Evolutionary conservation across 192 early-diverging fungal species (phyloP), one percentile per base, ranked within the genome.

Genomic region (Rhizoclosmatium globosum): DNA sequence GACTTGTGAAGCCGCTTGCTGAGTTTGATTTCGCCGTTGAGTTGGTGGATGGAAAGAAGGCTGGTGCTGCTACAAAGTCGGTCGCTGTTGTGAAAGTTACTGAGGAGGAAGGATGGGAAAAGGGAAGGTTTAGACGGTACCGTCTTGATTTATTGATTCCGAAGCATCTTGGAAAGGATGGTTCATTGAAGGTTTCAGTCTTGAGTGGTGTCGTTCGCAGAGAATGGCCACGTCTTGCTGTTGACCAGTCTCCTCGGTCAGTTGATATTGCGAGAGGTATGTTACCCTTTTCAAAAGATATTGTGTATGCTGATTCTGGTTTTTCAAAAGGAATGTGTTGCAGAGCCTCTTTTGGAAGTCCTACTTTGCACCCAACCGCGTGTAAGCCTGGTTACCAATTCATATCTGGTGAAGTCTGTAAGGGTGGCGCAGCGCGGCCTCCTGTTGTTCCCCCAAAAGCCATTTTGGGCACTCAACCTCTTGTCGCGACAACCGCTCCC

Each of bases 381-480:
- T 68, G 67, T 23, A 47, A 47, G 15, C 67, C 42, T 42, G 67
- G 67, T 17, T 68, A 47, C 42, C 21, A 68, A 43, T 68, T 68
- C 67, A 47, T 46, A 43, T 3, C 67, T 17, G 44, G 42, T 17
- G 43, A 47, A 31, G 31, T 31, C 31, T 31, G 31, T 31, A 31
- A 31, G 31, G 31, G 31, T 31, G 31, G 31, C 0, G 31, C 31
- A 31, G 31, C 31, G 31, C 31, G 31, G 31, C 31, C 45, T 45
- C 39, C n/a, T 68, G 67, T 43, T 23, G 13, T 13, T 31, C 62
- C 15, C 62, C 31, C 62, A 64, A 64, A 39, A 64, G 31, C 31
- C 62, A 64, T 64, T 11, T 3, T 38, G 31, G 31, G 62, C 13
- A 23, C 41, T 13, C 41, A 64, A 13, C 23, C 41, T 13, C 13